Base-by-base conservation (phyloP, 192 early-diverging fungal genomes). In the Backusella parvicylindrica region DNA sequence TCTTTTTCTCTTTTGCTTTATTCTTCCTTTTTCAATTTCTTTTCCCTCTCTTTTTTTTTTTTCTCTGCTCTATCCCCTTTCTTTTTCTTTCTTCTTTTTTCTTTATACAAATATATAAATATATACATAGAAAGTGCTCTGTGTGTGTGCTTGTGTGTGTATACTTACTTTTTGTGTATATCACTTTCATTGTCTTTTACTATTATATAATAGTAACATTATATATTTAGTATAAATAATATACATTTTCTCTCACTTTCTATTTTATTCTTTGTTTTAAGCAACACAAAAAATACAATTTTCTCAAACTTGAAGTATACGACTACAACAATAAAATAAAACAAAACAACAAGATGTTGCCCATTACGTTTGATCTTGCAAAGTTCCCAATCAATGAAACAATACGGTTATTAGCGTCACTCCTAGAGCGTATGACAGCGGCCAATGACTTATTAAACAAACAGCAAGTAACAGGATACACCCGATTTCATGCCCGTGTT, bases 401-500 rank as follows among this genome's bases (percentile, higher is more conserved):
- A 15, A 84, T 91, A 73, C 82, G 84, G 71, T 80, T 91, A 77
- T 77, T 93, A 31, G 86, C 90, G 23, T 84, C 86, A 38, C 75
- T 91, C 53, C 77, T 93, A 16, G 84, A 86, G 63, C 81, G 86
- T 13, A 86, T 93, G 71, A 90, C 90, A n/a, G 76, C 80, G 16
- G 87, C 86, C 21, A 91, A 89, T 33, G 89, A 90, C 82, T 78
- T 85, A 75, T 74, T 89, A 50, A 84, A 82, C 21, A 76, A 76
- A 30, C 21, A 33, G 7, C 66, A 64, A 35, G 23, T 31, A 60
- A 28, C 23, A 23, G 53, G 53, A 60, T 89, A 89, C 70, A 96
- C 96, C 15, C 87, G 93, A 35, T 98, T 98, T 80, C 95, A 96
- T 80, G 95, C 96, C 26, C 89, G 93, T 50, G 93, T 94, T 9